Evolutionary conservation across 768 basidiomycete genomes (phyloP), one percentile per base, ranked within the genome.

Genomic region (Macrolepiota albuminosa): DNA sequence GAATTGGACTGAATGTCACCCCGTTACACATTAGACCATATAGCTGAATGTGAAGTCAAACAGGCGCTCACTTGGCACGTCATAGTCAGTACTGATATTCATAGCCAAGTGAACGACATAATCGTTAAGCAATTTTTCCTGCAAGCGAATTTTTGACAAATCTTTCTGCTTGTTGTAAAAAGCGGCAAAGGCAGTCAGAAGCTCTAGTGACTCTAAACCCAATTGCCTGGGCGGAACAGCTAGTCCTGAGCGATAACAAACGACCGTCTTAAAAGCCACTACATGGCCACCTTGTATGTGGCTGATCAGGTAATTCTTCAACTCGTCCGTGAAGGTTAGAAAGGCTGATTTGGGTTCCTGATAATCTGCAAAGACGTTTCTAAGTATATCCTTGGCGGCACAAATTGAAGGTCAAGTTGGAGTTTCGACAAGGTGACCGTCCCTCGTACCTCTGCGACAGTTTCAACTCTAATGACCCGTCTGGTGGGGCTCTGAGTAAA

Each of bases 191-290:
- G 64, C 18, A 70, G 67, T 37, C 66, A 55, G 4, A 84, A 60
- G 24, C 66, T 80, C 39, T 50, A 72, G 33, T 29, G 46, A 40
- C 24, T 54, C 50, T 2, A 16, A 4, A 36, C 29, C 55, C 56
- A 70, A 70, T 63, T 18, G 64, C 61, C 0, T 52, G 14, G 72
- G 61, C 3, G 72, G 66, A 31, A 93, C 76, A 64, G 84, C 76
- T 48, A 93, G 74, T 2, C 91, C 91, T 0, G 89, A 88, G 51
- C 91, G 83, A 68, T 93, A 92, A 71, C 89, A 89, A 1, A 84
- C 78, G 47, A 91, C 80, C 10, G 88, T 89, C 69, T 93, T 92
- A 79, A 90, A 89, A 1, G 80, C 84, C 1, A 74, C 88, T 10
- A 90, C 86, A 36, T 76, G 72, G 0, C 72, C 65, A 59, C 87